These are phyloP conservation scores for Saturnispora quitensis DNA, from an alignment of 805 yeast species.

Conservation along the genomic window DNA sequence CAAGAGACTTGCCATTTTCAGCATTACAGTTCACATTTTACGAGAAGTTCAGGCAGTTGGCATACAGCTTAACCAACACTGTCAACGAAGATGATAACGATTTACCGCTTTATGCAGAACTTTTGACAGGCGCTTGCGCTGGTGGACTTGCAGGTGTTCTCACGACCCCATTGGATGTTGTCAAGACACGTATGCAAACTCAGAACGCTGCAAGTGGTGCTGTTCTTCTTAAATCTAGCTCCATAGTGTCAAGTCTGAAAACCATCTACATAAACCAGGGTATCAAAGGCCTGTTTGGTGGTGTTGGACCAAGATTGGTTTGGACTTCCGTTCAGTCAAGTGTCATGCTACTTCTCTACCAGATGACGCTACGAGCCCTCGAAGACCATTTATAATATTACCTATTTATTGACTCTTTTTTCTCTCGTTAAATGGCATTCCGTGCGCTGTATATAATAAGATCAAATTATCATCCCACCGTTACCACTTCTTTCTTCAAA, in stretches of 20 bases:
- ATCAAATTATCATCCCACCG: not conserved
- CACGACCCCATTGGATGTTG: slow-evolving; percentile 88
- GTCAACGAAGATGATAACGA: slow-evolving; percentile 18
- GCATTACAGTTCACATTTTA: slow-evolving; percentile 95
- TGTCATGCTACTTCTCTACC: slow-evolving; percentile 85
- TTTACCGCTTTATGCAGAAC: slow-evolving; percentile 51
- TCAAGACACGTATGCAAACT: slow-evolving; percentile 89
- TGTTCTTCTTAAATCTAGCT: slow-evolving; percentile 27
- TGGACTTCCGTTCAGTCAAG: slow-evolving; percentile 97
- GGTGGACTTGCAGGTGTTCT: slow-evolving; percentile 86
- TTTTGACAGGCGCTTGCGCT: slow-evolving; percentile 88
- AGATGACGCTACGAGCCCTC: slow-evolving; percentile 54
- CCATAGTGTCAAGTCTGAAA: slow-evolving; percentile 42
- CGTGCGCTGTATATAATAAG: not conserved
- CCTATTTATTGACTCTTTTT: not conserved
- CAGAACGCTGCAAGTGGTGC: slow-evolving; percentile 34
- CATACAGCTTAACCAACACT: slow-evolving; percentile 30
- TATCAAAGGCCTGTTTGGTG: slow-evolving; percentile 69
- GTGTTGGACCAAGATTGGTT: slow-evolving; percentile 92
- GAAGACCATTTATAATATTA: slow-evolving; percentile 10
- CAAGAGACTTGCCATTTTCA: slow-evolving; percentile 90
- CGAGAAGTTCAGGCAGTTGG: slow-evolving; percentile 65
- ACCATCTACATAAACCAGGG: slow-evolving; percentile 70
- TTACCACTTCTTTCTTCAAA: not conserved
- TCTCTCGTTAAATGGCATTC: not conserved